Conservation (phyloP, 2,329 filamentous ascomycete species). For the Trichoderma lentiforme region DNA sequence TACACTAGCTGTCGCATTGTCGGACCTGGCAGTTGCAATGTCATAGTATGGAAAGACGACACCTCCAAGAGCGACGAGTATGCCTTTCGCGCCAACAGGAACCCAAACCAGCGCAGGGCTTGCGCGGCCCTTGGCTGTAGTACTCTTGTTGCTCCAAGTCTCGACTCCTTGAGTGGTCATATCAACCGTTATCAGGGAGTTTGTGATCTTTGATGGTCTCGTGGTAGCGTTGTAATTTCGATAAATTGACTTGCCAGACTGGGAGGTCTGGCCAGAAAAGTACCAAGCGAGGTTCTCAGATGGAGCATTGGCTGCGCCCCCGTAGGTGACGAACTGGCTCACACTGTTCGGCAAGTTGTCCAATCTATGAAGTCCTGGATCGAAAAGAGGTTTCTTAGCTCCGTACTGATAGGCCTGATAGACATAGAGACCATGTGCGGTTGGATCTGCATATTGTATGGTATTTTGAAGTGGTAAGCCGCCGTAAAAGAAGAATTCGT, state of each 20-base stretch:
- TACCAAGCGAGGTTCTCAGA: slow-evolving; percentile 72
- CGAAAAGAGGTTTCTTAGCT: slow-evolving; percentile 40
- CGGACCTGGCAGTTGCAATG: slow-evolving; percentile 24
- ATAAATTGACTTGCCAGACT: slow-evolving; percentile 49
- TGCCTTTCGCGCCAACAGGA: slow-evolving; percentile 71
- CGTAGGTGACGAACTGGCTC: slow-evolving; percentile 62
- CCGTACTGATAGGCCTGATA: slow-evolving; percentile 57
- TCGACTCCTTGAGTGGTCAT: slow-evolving; percentile 49
- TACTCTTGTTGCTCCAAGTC: slow-evolving; percentile 55
- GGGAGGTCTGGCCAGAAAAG: slow-evolving; percentile 60
- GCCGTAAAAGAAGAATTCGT: slow-evolving; percentile 62
- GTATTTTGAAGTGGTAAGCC: slow-evolving; percentile 44
- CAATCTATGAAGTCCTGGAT: slow-evolving; percentile 40
- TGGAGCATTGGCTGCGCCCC: slow-evolving; percentile 60
- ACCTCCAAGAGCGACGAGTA: slow-evolving; percentile 74
- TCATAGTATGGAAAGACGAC: slow-evolving; percentile 59
- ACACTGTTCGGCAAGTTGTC: slow-evolving; percentile 42
- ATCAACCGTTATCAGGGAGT: slow-evolving; percentile 59
- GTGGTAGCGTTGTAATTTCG: slow-evolving; percentile 33
- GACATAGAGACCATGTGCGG: slow-evolving; percentile 41
- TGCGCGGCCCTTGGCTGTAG: slow-evolving; percentile 56
- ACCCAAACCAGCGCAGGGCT: slow-evolving; percentile 69
- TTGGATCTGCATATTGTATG: slow-evolving; percentile 36
- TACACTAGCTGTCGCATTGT: slow-evolving; percentile 34
- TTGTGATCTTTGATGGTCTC: slow-evolving; percentile 46